Percentiles rank a stretch among this genome's conserved stretches.
These are phyloP conservation scores for Yamadazyma oceani DNA, from an alignment of 1,139 yeast genomes.

Conservation along the genomic window DNA sequence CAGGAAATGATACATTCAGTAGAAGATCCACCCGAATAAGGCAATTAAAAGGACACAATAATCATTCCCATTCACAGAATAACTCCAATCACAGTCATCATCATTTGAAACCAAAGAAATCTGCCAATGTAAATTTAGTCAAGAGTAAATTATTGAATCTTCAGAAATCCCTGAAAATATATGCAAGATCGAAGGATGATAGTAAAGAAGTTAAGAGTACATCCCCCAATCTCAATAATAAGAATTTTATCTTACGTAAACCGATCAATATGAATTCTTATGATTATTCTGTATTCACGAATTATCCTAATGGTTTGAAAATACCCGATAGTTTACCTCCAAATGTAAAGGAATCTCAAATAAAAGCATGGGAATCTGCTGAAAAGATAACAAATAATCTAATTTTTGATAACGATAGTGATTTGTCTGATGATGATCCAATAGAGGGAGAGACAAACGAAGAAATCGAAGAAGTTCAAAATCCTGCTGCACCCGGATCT, in stretches of 20 bases:
- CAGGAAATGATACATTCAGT: slow-evolving; percentile 1
- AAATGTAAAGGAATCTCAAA: slow-evolving; percentile 35
- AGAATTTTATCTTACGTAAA: slow-evolving; percentile 18
- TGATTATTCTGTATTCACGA: slow-evolving; percentile 28
- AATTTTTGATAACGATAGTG: slow-evolving; percentile 36
- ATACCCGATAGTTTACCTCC: slow-evolving; percentile 25
- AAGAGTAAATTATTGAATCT: slow-evolving; percentile 31
- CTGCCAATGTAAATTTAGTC: slow-evolving; percentile 25
- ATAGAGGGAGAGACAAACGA: slow-evolving; percentile 21
- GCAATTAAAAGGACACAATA: slow-evolving; percentile 7
- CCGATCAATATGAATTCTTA: slow-evolving; percentile 23
- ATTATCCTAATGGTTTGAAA: slow-evolving; percentile 20
- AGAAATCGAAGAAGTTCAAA: too few species aligned
- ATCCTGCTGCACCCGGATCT: too few species aligned
- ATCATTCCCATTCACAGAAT: slow-evolving; percentile 10
- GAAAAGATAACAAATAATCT: slow-evolving; percentile 38
- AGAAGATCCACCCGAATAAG: slow-evolving; percentile 8
- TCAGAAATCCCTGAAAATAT: slow-evolving; percentile 25
- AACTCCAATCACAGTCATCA: slow-evolving; percentile 9
- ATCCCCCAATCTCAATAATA: slow-evolving; percentile 8
- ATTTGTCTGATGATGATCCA: slow-evolving; percentile 26
- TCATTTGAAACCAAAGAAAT: slow-evolving; percentile 16
- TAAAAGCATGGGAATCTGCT: slow-evolving; percentile 50
- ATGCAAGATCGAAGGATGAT: slow-evolving; percentile 13
- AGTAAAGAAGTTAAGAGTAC: slow-evolving; percentile 5